Evolutionary conservation across 2,329 filamentous ascomycete genomes (phyloP).

Genomic region (Ophiostoma himal-ulmi): DNA sequence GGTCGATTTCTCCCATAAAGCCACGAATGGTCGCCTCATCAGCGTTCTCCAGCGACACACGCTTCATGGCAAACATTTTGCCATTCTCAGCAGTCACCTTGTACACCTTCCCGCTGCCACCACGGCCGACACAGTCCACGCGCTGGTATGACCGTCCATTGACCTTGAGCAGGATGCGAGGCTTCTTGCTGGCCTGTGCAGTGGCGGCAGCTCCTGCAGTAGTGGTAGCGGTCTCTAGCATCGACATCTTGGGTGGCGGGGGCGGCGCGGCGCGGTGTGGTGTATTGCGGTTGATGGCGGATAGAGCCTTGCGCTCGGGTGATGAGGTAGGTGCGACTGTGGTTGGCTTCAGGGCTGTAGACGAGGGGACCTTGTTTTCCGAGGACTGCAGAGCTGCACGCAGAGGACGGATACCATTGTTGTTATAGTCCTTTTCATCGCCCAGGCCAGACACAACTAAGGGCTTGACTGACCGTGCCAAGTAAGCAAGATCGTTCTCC

Average conservation of each 20-base stretch:
- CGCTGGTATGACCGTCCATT: constrained; percentile 89
- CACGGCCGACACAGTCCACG: constrained; percentile 83
- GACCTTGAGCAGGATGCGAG: constrained; percentile 75
- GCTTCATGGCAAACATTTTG: constrained; percentile 89
- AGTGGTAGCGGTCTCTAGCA: constrained; percentile 84
- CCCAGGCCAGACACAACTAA: constrained; percentile 33
- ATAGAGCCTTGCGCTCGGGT: constrained; percentile 52
- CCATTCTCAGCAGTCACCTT: constrained; percentile 95
- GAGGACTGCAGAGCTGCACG: constrained; percentile 28
- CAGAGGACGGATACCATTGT: constrained; percentile 38
- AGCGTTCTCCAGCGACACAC: constrained; percentile 83
- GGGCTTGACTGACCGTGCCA: constrained; percentile 56
- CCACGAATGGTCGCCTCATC: constrained; percentile 78
- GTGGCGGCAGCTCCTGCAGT: constrained; percentile 74
- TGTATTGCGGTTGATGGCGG: constrained; percentile 57
- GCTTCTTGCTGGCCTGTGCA: constrained; percentile 60
- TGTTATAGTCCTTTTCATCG: constrained; percentile 45
- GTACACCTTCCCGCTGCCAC: constrained; percentile 91
- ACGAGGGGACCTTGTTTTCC: neutral
- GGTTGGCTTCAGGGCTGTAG: neutral
- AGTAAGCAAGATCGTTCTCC: constrained; percentile 73
- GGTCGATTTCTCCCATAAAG: constrained; percentile 92
- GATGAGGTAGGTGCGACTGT: neutral
- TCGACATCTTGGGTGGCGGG: constrained; percentile 92
- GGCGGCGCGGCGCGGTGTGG: constrained; percentile 70